Base-by-base conservation (phyloP, 2,329 filamentous ascomycete genomes). In the Sordariomycetes sp. region DNA sequence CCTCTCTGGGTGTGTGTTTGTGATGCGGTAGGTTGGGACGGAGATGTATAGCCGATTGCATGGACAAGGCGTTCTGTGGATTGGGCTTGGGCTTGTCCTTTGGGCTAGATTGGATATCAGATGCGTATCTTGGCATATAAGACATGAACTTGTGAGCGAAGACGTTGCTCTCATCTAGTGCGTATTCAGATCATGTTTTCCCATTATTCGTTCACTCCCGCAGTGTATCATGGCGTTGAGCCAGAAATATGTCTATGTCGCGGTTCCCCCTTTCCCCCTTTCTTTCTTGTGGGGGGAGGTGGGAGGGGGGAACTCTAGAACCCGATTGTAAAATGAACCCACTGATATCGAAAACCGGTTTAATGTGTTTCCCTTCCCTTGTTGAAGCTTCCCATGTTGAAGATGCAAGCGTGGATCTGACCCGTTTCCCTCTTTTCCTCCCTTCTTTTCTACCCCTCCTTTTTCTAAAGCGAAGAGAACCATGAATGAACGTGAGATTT, bases 1-100 rank as follows among this genome's bases (percentile, higher is more conserved):
- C 32, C 52, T 82, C 3, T 76, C 72, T 15, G 76, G 77, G n/a
- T 71, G 72, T 34, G 66, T 74, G 25, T 81, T 58, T 56, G 56
- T 55, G 54, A 54, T 59, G 42, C 13, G 57, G 45, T 50, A 50
- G 22, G 3, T 10, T 57, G 52, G 55, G 45, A 13, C 10, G 12
- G 12, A 20, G 7, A 4, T 24, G 20, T 20, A 10, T 6, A 8
- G 20, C 20, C 20, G 45, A 32, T 50, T 50, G 6, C 39, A 45
- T 45, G n/a, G 42, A n/a, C 36, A 20, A 50, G 45, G 45, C 45
- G 45, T 50, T 50, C 24, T 6, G 22, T 12, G 15, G 42, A 48
- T 2, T 20, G 39, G 7, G 39, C 39, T n/a, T 17, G 39, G n/a
- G 39, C 36, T 45, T n/a, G 15, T 15, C 10, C 6, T 45, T 45